Percentiles rank a stretch among this genome's conserved stretches.
phyloP scores from a whole-genome alignment of 768 basidiomycete species.

The Cystobasidium onofrii region DNA sequence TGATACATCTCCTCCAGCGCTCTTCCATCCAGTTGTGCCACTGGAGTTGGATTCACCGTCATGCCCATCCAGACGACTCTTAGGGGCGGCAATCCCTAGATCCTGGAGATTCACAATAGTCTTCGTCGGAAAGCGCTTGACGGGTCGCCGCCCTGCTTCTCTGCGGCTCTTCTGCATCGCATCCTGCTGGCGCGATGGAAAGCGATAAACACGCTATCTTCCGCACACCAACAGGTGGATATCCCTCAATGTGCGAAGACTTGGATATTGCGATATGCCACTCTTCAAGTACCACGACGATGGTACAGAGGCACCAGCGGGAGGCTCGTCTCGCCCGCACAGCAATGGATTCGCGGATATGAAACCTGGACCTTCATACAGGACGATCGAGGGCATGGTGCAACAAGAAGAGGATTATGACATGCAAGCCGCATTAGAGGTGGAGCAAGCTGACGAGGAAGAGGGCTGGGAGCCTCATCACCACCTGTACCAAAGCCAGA shows the following conservation, averaged over 20 bases:
- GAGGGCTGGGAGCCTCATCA: neutral
- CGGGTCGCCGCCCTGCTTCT: neutral
- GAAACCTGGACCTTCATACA: neutral
- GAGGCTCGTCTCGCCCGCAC: neutral
- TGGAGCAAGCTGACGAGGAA: slow-evolving; percentile 1
- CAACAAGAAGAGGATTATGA: neutral
- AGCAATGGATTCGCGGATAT: neutral
- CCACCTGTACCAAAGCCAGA: neutral
- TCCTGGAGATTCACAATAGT: neutral
- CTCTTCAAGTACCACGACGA: neutral
- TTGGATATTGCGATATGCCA: neutral
- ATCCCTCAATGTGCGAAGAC: neutral
- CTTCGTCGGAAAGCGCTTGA: neutral
- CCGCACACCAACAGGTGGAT: neutral
- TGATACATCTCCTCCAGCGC: neutral
- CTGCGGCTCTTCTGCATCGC: neutral
- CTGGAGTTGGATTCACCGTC: neutral
- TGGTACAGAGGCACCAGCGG: neutral
- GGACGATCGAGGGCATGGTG: neutral
- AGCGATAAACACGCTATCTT: neutral
- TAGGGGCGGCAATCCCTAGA: neutral
- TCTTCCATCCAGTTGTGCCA: neutral
- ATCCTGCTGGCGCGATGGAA: neutral
- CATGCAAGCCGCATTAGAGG: neutral
- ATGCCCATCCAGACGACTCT: neutral